Conservation (phyloP, 2,329 filamentous ascomycete species). For the Trichoderma endophyticum region DNA sequence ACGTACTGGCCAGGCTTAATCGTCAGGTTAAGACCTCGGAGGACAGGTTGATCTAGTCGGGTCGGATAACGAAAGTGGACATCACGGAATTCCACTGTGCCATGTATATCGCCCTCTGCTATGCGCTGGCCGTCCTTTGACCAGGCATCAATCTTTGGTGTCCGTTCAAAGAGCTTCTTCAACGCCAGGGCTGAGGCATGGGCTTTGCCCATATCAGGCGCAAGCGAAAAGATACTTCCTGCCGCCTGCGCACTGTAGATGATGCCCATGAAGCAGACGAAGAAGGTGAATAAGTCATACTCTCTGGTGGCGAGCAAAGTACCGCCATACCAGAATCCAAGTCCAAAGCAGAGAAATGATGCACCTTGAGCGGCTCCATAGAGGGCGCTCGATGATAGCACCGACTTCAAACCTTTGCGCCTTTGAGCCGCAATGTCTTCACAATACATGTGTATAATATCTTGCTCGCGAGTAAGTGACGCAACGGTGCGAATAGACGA, state of each 20-base stretch:
- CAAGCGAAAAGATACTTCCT: slow-evolving; percentile 83
- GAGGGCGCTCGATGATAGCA: slow-evolving; percentile 71
- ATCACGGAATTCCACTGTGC: slow-evolving; percentile 81
- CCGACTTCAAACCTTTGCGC: slow-evolving; percentile 64
- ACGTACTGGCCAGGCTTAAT: slow-evolving; percentile 78
- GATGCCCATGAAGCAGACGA: slow-evolving; percentile 81
- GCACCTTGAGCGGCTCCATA: slow-evolving; percentile 84
- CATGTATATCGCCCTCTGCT: slow-evolving; percentile 58
- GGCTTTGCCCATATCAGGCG: slow-evolving; percentile 90
- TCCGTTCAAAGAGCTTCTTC: slow-evolving; percentile 78
- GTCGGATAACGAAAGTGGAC: slow-evolving; percentile 95
- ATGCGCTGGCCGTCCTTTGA: slow-evolving; percentile 64
- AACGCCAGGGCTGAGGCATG: slow-evolving; percentile 78
- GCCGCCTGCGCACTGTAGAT: slow-evolving; percentile 92
- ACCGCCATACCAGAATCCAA: slow-evolving; percentile 92
- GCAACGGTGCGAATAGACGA: slow-evolving; percentile 92
- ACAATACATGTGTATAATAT: slow-evolving; percentile 73
- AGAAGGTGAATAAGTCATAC: slow-evolving; percentile 83
- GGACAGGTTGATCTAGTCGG: slow-evolving; percentile 84
- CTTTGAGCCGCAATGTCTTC: slow-evolving; percentile 64
- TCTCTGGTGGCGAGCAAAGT: slow-evolving; percentile 67
- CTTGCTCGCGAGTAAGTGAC: slow-evolving; percentile 79
- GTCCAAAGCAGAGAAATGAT: slow-evolving; percentile 76
- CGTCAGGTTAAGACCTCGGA: slow-evolving; percentile 74
- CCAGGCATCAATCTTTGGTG: slow-evolving; percentile 81